Percentiles rank a stretch among this genome's conserved stretches.
phyloP scores from a whole-genome alignment of 2,329 filamentous ascomycete genomes.

The Calonectria naviculata region DNA sequence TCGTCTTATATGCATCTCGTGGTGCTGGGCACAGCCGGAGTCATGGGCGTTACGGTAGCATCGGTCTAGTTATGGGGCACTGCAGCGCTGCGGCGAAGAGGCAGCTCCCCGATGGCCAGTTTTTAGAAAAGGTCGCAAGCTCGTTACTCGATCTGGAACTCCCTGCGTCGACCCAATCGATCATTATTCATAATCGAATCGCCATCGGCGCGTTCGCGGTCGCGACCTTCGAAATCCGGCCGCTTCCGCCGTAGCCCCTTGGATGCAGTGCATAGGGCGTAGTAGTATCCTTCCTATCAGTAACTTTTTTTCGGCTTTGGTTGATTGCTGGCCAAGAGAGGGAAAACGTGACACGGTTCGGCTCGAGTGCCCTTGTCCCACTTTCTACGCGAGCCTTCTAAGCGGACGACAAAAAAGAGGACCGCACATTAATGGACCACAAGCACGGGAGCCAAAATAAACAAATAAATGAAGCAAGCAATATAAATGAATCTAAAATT shows the following conservation, averaged over 20 bases:
- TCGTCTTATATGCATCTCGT: background rate
- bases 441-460: background rate
- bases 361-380: background rate
- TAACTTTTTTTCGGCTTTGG: background rate
- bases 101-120: background rate
- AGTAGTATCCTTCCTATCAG: too few species aligned
- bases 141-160: background rate
- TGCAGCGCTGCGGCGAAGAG: background rate
- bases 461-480: background rate
- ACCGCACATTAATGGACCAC: background rate
- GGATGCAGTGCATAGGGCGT: background rate
- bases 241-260: slow-evolving; percentile 1
- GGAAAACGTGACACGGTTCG: background rate
- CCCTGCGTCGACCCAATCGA: background rate
- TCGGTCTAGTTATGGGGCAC: background rate
- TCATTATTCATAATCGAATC: slow-evolving; percentile 2
- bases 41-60: background rate
- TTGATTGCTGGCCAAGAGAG: background rate
- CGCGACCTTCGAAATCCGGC: background rate
- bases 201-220: background rate
- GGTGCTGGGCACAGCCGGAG: background rate
- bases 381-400: background rate
- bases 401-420: background rate
- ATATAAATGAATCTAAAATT: background rate
- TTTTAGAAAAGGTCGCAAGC: background rate